phyloP scores from a whole-genome alignment of 352 stramenopile genomes.

The Pelagophyceae sp. region DNA sequence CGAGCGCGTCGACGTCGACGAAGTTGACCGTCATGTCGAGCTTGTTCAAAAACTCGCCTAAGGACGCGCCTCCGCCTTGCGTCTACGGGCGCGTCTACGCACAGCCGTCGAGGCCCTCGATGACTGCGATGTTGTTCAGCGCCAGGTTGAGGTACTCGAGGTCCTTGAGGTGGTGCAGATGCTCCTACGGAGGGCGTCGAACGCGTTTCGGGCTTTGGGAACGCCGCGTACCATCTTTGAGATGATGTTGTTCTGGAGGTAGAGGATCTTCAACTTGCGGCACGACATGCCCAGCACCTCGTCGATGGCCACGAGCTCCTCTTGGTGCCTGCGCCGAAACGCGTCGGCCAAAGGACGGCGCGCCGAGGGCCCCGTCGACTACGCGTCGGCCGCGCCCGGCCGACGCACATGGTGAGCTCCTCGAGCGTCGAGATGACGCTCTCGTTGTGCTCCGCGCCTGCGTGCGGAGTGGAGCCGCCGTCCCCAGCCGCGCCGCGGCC shows the following conservation, averaged over 20 bases:
- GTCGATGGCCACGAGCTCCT: conserved; percentile 80
- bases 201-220: no score
- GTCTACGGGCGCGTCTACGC: no score
- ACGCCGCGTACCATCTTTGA: no score
- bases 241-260: conserved; percentile 94
- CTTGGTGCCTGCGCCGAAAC: conserved; percentile 53
- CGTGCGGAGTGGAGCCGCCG: no score
- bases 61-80: no score
- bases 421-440: conserved; percentile 78
- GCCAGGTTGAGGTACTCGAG: conserved; percentile 89
- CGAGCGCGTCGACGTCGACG: conserved; percentile 74
- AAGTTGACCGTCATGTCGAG: conserved; percentile 91
- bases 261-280: conserved; percentile 79
- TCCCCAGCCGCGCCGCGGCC: conserved; percentile 27
- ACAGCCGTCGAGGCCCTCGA: conserved; percentile 65
- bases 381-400: conserved; percentile 36
- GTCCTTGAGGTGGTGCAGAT: conserved; percentile 80
- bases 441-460: conserved; percentile 79
- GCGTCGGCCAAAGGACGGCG: not conserved
- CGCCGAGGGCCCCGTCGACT: not conserved
- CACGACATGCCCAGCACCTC: conserved; percentile 74
- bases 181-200: no score
- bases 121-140: conserved; percentile 81
- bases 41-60: conserved; percentile 45
- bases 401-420: conserved; percentile 67